Evolutionary conservation across 805 yeast species (phyloP), one percentile per base, ranked within the genome.

Genomic region (Spathaspora sp.): DNA sequence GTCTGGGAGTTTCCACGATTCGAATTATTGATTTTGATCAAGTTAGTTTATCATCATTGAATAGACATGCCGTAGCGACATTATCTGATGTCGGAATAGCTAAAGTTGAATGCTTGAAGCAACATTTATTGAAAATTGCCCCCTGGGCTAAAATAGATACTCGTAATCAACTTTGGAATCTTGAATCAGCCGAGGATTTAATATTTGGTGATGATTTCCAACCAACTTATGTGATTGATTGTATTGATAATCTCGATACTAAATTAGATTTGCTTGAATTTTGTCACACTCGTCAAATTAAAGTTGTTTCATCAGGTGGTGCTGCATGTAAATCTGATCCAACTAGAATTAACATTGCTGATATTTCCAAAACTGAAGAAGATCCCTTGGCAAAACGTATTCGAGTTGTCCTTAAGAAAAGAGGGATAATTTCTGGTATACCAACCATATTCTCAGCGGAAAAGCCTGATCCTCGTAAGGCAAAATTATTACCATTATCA

Each of bases 281-380:
- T 68, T 86, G 96, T 57, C 73, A 84, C 63, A 75, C 77, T 16
- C 70, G 82, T 44, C 67, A 76, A 1, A 64, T 93, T 32, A 81
- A 80, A n/a, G 87, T 91, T 31, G 80, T 94, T 40, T 85, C 96
- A 4, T 88, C 97, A 0, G 96, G 96, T 83, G 99, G 99, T 26
- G 98, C 99, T 0, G 96, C 97, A 4, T 87, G 97, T 59, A 94
- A 94, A 67, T 86, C 96, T 49, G 99, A 94, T 65, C 96, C 98
- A 11, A 86, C 97, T 2, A 77, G 98, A 61, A 82, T 94, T 52
- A 88, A 90, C 64, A 79, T 94, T 42, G 91, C 91, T 32, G 99
- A 94, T 68, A 82, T 94, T 49, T 85, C 96, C 32, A 81, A 80
- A 49, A 89, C 99, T 0, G 93, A 88, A 61, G 99, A 94, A 68